These are phyloP conservation scores for Beta macrorhiza DNA, from an alignment of 179 eudicot genomes.

Conservation along the genomic window DNA sequence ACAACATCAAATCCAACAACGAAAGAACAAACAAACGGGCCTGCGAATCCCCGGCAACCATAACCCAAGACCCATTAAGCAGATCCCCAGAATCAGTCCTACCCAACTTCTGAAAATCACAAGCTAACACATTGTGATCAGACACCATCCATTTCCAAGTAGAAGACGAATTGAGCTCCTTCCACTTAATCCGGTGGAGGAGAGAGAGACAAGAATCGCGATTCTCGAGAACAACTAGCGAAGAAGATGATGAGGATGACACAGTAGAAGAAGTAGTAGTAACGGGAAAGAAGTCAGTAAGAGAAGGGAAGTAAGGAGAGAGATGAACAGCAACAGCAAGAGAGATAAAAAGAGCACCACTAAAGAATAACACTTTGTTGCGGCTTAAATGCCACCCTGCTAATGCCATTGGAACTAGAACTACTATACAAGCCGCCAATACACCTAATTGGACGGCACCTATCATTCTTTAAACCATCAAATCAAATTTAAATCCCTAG, in stretches of 20 bases:
- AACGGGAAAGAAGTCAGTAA: slow-evolving; percentile 39
- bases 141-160: slow-evolving; percentile 64
- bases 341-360: slow-evolving; percentile 82
- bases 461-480: slow-evolving; percentile 41
- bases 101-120: slow-evolving; percentile 67
- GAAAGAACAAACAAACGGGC: slow-evolving; percentile 64
- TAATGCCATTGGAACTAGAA: slow-evolving; percentile 87
- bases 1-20: slow-evolving; percentile 58
- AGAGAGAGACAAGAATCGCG: slow-evolving; percentile 51
- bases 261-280: neutral
- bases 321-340: slow-evolving; percentile 87
- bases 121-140: slow-evolving; percentile 42
- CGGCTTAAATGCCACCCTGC: slow-evolving; percentile 96
- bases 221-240: slow-evolving; percentile 37
- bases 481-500: neutral
- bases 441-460: slow-evolving; percentile 87
- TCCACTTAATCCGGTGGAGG: slow-evolving; percentile 50
- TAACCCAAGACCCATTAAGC: slow-evolving; percentile 89
- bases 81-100: slow-evolving; percentile 61
- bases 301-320: slow-evolving; percentile 74
- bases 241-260: slow-evolving; percentile 26
- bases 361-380: slow-evolving; percentile 86
- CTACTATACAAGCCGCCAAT: slow-evolving; percentile 75
- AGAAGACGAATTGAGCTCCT: slow-evolving; percentile 18
- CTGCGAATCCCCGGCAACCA: slow-evolving; percentile 90